A percentile compares a stretch with the other conserved stretches of the same genome.
Conservation (phyloP, 73 alveolate genomes). For the Strombidium stylifer region DNA sequence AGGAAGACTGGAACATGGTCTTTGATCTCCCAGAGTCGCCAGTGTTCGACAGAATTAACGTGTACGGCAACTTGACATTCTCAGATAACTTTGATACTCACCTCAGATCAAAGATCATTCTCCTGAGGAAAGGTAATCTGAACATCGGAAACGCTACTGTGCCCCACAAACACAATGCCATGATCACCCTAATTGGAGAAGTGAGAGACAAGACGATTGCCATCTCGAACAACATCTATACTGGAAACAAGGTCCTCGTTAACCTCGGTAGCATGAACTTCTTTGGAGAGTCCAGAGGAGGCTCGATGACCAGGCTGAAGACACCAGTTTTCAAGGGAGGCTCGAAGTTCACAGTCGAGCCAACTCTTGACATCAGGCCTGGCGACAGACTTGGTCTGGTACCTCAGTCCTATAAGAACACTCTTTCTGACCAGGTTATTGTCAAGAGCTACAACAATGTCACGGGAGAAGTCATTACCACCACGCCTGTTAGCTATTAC, state of each 20-base stretch:
- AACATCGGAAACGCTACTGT: conserved; percentile 23
- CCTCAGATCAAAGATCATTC: conserved; percentile 17
- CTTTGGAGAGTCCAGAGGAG: conserved; percentile 34
- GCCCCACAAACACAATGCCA: conserved; percentile 61
- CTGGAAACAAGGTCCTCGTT: conserved; percentile 53
- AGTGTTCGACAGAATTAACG: background rate
- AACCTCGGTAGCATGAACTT: conserved; percentile 34
- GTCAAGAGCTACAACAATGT: background rate
- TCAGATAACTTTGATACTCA: conserved; percentile 9
- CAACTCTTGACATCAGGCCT: conserved; percentile 10
- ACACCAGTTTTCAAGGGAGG: no score
- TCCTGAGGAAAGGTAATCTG: conserved; percentile 58
- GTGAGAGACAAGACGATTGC: background rate
- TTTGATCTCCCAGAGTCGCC: conserved; percentile 28
- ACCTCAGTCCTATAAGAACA: background rate
- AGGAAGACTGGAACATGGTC: conserved; percentile 38
- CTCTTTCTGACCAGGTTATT: background rate
- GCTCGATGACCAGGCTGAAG: background rate
- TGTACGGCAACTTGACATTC: conserved; percentile 30
- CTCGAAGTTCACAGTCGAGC: background rate
- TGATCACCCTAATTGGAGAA: conserved; percentile 69
- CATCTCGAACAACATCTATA: conserved; percentile 32
- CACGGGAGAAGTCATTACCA: background rate
- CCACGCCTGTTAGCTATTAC: background rate
- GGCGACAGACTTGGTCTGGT: conserved; percentile 39